Evolutionary conservation across 2,329 filamentous ascomycete species (phyloP).

Genomic region (Aspergillus latus): DNA sequence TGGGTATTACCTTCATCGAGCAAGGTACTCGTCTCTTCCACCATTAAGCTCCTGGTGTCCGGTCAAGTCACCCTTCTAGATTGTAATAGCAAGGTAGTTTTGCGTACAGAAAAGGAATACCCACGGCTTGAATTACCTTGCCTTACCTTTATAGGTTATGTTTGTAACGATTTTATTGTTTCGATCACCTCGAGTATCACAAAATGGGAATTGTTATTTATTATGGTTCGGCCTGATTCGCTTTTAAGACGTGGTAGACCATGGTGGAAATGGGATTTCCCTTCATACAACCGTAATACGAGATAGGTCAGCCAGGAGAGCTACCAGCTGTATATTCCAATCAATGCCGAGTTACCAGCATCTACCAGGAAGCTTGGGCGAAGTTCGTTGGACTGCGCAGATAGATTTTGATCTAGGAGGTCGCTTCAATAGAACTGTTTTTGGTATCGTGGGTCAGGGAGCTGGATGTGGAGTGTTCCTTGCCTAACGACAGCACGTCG

Average conservation of each 20-base stretch:
- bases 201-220: neutral
- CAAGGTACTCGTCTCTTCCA: slow-evolving; percentile 94
- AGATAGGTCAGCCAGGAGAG: too few relatives aligned
- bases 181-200: slow-evolving; percentile 1
- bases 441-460: neutral
- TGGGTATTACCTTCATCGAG: slow-evolving; percentile 92
- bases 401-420: neutral
- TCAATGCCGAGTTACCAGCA: too few relatives aligned
- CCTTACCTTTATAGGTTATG: neutral
- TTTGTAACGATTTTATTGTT: slow-evolving; percentile 12
- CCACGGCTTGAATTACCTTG: slow-evolving; percentile 4
- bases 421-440: neutral
- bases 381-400: too few relatives aligned
- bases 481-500: neutral
- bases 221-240: too few relatives aligned
- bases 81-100: neutral
- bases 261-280: too few relatives aligned
- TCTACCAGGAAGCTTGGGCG: too few relatives aligned
- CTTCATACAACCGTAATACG: too few relatives aligned
- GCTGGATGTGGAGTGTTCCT: neutral
- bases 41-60: slow-evolving; percentile 58
- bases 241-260: too few relatives aligned
- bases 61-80: neutral
- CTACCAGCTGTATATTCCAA: too few relatives aligned
- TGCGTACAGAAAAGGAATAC: slow-evolving; percentile 6